Conservation (phyloP, 805 yeast species). For the Yamadazyma kitorensis region DNA sequence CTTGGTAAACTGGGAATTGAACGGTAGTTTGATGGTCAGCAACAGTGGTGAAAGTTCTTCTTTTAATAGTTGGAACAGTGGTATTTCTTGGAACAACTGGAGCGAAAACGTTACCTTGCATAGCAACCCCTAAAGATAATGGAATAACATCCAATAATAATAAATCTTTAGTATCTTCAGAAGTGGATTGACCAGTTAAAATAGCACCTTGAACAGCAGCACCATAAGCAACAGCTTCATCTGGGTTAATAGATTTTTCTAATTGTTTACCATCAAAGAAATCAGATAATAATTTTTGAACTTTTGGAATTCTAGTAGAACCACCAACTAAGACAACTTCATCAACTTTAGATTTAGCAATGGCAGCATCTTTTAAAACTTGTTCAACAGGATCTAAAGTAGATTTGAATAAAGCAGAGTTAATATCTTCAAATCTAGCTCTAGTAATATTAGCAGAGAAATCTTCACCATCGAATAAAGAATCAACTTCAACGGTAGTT, state of each 20-base stretch:
- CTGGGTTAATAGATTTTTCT: slow-evolving; percentile 49
- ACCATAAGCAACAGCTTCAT: slow-evolving; percentile 52
- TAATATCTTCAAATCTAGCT: slow-evolving; percentile 50
- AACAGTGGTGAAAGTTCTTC: slow-evolving; percentile 51
- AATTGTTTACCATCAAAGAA: slow-evolving; percentile 50
- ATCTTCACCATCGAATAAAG: slow-evolving; percentile 49
- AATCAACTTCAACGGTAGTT: slow-evolving; percentile 50
- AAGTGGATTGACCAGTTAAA: slow-evolving; percentile 49
- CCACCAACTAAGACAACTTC: slow-evolving; percentile 52
- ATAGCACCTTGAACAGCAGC: slow-evolving; percentile 52
- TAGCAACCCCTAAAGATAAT: slow-evolving; percentile 50
- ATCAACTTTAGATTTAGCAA: slow-evolving; percentile 40
- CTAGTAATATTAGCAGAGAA: slow-evolving; percentile 49
- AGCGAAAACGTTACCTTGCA: slow-evolving; percentile 51
- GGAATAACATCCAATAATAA: slow-evolving; percentile 50
- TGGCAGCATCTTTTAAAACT: slow-evolving; percentile 47
- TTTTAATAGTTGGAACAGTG: slow-evolving; percentile 50
- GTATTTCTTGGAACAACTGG: slow-evolving; percentile 53
- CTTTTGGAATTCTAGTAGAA: slow-evolving; percentile 52
- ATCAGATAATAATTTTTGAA: slow-evolving; percentile 49
- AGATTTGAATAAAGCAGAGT: slow-evolving; percentile 49
- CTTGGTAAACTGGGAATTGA: slow-evolving; percentile 51
- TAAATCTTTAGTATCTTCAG: slow-evolving; percentile 49
- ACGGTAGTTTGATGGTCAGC: slow-evolving; percentile 51
- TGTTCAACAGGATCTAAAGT: slow-evolving; percentile 51